A percentile compares a stretch with the other conserved stretches of the same genome.
These are phyloP conservation scores for Yamadazyma dendronema DNA, from an alignment of 1,139 yeast genomes.

Conservation along the genomic window DNA sequence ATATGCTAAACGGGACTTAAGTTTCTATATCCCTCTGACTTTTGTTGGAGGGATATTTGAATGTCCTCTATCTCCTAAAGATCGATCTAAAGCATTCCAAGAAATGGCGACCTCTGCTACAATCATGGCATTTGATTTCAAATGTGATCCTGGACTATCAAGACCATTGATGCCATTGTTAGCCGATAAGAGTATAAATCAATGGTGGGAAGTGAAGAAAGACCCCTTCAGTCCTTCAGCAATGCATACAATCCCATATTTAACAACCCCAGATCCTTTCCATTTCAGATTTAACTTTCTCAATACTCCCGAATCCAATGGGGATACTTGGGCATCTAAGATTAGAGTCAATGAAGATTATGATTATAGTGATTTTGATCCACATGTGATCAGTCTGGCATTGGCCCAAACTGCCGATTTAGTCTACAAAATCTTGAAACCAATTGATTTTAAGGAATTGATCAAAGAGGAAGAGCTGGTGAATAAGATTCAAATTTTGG, in stretches of 20 bases:
- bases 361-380: conserved; percentile 37
- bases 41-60: conserved; percentile 67
- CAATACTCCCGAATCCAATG: conserved; percentile 27
- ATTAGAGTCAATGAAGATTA: conserved; percentile 55
- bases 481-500: conserved; percentile 10
- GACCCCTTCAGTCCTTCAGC: conserved; percentile 25
- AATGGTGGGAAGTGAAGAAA: conserved; percentile 41
- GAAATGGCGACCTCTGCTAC: conserved; percentile 17
- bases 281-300: conserved; percentile 41
- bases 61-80: conserved; percentile 38
- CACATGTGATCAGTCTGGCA: conserved; percentile 30
- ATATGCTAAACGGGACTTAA: conserved; percentile 49
- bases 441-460: conserved; percentile 23
- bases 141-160: conserved; percentile 37
- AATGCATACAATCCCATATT: conserved; percentile 55
- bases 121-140: conserved; percentile 20
- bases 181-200: conserved; percentile 53
- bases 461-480: conserved; percentile 12
- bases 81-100: conserved; percentile 20
- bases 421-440: conserved; percentile 27
- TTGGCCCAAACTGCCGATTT: conserved; percentile 31
- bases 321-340: conserved; percentile 47
- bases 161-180: conserved; percentile 57
- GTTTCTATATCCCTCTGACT: conserved; percentile 56
- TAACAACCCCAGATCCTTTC: conserved; percentile 48